Base-by-base conservation (phyloP, 192 early-diverging fungal species). In the Coemansia aciculifera region DNA sequence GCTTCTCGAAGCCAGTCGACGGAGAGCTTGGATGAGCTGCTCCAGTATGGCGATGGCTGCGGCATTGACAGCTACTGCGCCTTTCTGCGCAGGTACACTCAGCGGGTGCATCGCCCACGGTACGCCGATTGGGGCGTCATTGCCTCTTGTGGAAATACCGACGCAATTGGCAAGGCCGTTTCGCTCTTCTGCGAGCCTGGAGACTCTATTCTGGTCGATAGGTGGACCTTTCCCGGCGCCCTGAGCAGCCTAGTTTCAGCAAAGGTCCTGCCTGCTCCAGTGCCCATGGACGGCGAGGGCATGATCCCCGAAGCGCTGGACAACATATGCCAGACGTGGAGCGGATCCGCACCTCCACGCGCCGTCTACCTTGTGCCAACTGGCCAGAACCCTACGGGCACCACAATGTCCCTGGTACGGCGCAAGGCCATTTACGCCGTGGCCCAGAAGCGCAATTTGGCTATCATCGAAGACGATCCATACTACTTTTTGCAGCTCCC, bases 391-490 rank as follows among this genome's bases (percentile, higher is more conserved):
- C 96, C 96, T 0, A 94, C 95, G 0, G 96, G 96, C 24, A 85
- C 85, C 19, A 92, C 87, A 72, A 91, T 93, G 56, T 87, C 91
- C 3, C 67, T 90, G 10, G 90, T 87, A 31, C 87, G 96, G 19
- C 93, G 93, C 57, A 86, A 86, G 60, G 74, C 79, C 31, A 87
- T 98, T 9, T 97, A 97, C 67, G 79, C 85, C 13, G 85, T 96
- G 46, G 89, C 89, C 4, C 85, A 83, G 48, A 84, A 88, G 68
- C 90, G 92, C 71, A 84, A 94, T 63, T 69, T 98, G 29, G 79
- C 94, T 21, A 97, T 98, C 57, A 76, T 96, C 21, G 96, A 98
- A 79, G 96, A 98, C 62, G 96, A 97, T 71, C 95, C 96, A 31
- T 98, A 98, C 68, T 95, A 92, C 67, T 96, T 92, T 67, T 68